A percentile compares a stretch with the other conserved stretches of the same genome.
These are phyloP conservation scores for Pulveroboletus sp. DNA, from an alignment of 768 basidiomycete species.

Conservation along the genomic window DNA sequence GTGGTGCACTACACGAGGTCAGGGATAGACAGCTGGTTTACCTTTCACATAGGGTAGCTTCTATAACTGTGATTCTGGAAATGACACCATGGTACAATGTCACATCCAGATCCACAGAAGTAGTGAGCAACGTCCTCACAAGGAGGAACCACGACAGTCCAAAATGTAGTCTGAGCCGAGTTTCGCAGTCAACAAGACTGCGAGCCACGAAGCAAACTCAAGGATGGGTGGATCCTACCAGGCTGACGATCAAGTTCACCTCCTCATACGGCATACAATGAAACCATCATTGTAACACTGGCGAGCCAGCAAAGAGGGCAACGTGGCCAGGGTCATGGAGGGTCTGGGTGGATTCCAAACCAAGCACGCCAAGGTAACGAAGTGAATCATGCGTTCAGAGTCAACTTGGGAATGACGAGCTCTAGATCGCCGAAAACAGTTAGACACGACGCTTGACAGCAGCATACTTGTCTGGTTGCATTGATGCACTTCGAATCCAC, in stretches of 20 bases:
- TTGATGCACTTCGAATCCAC: conserved; percentile 1
- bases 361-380: conserved; percentile 1
- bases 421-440: neutral
- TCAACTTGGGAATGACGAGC: too few relatives aligned
- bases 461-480: neutral
- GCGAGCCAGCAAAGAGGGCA: conserved; percentile 7
- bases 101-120: conserved; percentile 1
- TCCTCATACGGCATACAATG: conserved; percentile 16
- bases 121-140: conserved; percentile 6
- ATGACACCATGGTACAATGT: neutral
- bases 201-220: conserved; percentile 31
- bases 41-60: neutral
- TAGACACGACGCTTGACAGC: neutral
- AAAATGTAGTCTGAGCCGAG: conserved; percentile 36
- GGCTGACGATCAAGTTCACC: neutral
- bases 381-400: neutral
- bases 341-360: neutral
- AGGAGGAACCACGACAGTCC: conserved; percentile 20
- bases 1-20: neutral
- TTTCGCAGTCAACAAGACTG: conserved; percentile 13
- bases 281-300: conserved; percentile 4
- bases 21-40: neutral
- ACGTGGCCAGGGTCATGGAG: neutral
- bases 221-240: conserved; percentile 6
- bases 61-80: neutral